phyloP scores from a whole-genome alignment of 441 rosid species.

The Mallotus repandus region DNA sequence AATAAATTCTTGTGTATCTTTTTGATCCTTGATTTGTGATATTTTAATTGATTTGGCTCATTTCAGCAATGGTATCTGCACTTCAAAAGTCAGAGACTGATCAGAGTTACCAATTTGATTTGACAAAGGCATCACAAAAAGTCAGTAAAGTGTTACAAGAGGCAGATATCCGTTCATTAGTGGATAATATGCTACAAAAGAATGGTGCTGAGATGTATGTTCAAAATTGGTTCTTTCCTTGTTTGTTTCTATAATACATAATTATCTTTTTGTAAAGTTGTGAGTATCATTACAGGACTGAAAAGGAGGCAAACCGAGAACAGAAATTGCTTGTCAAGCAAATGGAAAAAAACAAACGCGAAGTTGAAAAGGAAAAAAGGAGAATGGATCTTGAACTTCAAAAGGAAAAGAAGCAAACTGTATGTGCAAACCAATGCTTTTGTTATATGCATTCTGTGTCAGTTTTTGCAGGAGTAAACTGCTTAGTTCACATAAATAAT shows the following conservation, averaged over 20 bases:
- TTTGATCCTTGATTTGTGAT: neutral
- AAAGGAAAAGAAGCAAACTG: slow-evolving; percentile 61
- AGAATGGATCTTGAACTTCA: slow-evolving; percentile 57
- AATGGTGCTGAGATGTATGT: slow-evolving; percentile 57
- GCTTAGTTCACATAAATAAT: neutral
- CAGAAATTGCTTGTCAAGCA: slow-evolving; percentile 59
- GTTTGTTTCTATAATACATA: neutral
- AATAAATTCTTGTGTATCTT: no score
- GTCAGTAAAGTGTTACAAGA: slow-evolving; percentile 57
- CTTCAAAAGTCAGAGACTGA: slow-evolving; percentile 44
- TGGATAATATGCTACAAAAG: slow-evolving; percentile 54
- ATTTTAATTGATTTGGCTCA: slow-evolving; percentile 18
- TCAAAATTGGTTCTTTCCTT: slow-evolving; percentile 9
- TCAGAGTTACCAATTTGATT: slow-evolving; percentile 33
- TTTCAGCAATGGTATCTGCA: slow-evolving; percentile 63
- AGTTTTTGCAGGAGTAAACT: neutral
- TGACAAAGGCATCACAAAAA: slow-evolving; percentile 56
- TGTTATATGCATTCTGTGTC: neutral
- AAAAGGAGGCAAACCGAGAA: slow-evolving; percentile 58
- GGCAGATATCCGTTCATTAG: slow-evolving; percentile 56
- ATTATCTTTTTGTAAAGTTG: slow-evolving; percentile 7
- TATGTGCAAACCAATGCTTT: slow-evolving; percentile 28
- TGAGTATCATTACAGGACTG: slow-evolving; percentile 43
- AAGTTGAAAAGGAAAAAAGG: slow-evolving; percentile 76
- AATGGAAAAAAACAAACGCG: slow-evolving; percentile 62